A percentile compares a stretch with the other conserved stretches of the same genome.
phyloP scores from a whole-genome alignment of 2,329 filamentous ascomycete species.

The Bipolaris oryzae region DNA sequence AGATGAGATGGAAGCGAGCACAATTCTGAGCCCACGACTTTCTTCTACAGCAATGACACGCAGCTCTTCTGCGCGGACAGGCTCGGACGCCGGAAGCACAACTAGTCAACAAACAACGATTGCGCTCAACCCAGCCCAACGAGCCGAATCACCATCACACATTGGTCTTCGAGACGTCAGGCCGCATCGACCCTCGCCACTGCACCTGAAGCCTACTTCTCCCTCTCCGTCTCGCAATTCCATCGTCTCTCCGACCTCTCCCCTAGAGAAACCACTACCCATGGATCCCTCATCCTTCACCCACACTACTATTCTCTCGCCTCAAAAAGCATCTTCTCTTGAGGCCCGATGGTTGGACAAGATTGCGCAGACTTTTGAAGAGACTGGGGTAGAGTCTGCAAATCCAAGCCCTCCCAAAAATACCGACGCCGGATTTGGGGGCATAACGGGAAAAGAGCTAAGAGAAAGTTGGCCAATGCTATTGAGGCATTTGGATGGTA shows the following conservation, averaged over 20 bases:
- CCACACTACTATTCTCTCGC: slow-evolving; percentile 66
- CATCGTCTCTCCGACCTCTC: slow-evolving; percentile 25
- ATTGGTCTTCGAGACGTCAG: slow-evolving; percentile 25
- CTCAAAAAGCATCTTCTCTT: slow-evolving; percentile 76
- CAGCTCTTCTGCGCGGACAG: slow-evolving; percentile 36
- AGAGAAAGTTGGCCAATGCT: slow-evolving; percentile 74
- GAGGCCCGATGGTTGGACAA: slow-evolving; percentile 73
- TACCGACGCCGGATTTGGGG: slow-evolving; percentile 19
- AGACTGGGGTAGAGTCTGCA: slow-evolving; percentile 46
- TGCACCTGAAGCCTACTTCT: slow-evolving; percentile 42
- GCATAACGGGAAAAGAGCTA: slow-evolving; percentile 47
- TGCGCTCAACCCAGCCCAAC: slow-evolving; percentile 28
- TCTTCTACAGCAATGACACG: slow-evolving; percentile 27
- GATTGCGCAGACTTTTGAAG: slow-evolving; percentile 42
- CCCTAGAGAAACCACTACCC: slow-evolving; percentile 21
- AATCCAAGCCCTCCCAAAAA: slow-evolving; percentile 33
- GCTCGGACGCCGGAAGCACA: slow-evolving; percentile 45
- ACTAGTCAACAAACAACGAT: slow-evolving; percentile 46
- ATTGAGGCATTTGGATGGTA: slow-evolving; percentile 86
- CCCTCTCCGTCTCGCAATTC: slow-evolving; percentile 35
- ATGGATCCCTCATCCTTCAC: slow-evolving; percentile 34
- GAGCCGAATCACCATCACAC: slow-evolving; percentile 33
- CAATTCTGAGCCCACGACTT: slow-evolving; percentile 35
- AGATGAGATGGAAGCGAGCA: slow-evolving; percentile 39
- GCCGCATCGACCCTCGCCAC: slow-evolving; percentile 40